Evolutionary conservation across 1,139 yeast genomes (phyloP), one percentile per base, ranked within the genome.

Genomic region (Kurtzmaniella natalensis): DNA sequence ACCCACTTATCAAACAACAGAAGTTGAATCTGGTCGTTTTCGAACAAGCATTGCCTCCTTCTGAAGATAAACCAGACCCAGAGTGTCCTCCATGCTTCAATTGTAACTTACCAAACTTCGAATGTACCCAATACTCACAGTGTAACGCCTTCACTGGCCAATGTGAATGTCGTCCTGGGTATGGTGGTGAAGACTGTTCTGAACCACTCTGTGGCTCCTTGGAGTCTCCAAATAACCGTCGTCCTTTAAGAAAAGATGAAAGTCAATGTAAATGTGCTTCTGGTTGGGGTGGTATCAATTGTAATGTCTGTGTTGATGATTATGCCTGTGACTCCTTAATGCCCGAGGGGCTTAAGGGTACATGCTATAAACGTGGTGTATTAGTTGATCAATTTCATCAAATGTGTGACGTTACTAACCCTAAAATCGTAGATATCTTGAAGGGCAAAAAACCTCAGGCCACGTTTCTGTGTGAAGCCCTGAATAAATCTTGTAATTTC

Each of bases 271-370:
- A 64, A 0, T 92, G 98, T 61, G 72, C 74, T 32, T 69, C 71
- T 1, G 98, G 98, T 3, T 92, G 98, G 98, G 63, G 67, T 5
- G 97, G 98, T 30, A 84, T 92, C 51, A 92, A 92, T 53, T 92
- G 98, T 68, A 92, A 92, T 52, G 49, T 83, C 44, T 92, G 98
- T 59, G 65, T 72, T 16, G 53, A 55, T 3, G 95, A 92, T 53
- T 57, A 64, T 4, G 83, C 82, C 2, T 92, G 98, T 61, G 86
- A 86, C 53, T 63, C 83, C 1, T 83, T 92, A 46, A 78, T 92
- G 80, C 97, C 97, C 1, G 89, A 81, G 37, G 94, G 86, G 1
- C 60, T 88, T 37, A 65, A 74, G 41, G 98, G 97, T 7, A 86
- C 95, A 0, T 92, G 98, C 55, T 89, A 88, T 57, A 73, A 78